A percentile compares a stretch with the other conserved stretches of the same genome.
Evolutionary conservation across 176 grass and related monocot genomes (phyloP).

Genomic region (Zoysia japonica): DNA sequence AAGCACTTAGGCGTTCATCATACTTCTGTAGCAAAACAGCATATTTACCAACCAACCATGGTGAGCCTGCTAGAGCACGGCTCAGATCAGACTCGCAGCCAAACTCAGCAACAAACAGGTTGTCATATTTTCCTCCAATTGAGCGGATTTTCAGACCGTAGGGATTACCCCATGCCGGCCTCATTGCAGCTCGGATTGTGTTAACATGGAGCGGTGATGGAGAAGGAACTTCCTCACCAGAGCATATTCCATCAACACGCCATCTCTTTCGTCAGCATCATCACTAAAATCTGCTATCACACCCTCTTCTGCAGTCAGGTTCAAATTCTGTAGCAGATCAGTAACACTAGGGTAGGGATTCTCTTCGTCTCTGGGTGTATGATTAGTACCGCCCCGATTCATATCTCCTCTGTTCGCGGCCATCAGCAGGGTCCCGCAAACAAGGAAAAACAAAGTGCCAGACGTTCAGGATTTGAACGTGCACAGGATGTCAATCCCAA

Average conservation of each 20-base stretch:
- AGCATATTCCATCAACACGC: rapidly evolving
- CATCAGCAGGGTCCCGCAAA: no score
- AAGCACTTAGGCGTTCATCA: background rate
- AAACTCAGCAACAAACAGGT: background rate
- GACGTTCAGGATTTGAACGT: no score
- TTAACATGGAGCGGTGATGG: background rate
- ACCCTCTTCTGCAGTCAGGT: no score
- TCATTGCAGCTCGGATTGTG: background rate
- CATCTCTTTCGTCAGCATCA: background rate
- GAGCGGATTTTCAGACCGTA: background rate
- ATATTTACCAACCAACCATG: background rate
- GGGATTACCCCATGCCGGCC: background rate
- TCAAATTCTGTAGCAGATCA: no score
- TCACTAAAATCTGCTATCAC: no score
- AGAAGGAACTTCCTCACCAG: background rate
- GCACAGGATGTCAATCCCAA: no score
- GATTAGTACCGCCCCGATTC: no score
- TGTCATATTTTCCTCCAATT: background rate
- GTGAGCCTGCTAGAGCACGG: background rate
- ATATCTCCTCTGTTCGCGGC: no score
- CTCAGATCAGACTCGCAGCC: no score
- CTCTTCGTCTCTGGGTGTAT: no score
- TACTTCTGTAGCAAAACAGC: background rate
- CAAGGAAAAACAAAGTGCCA: no score
- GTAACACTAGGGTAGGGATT: background rate